Base-by-base conservation (phyloP, 2,329 filamentous ascomycete species). In the Calonectria pseudoturangicola region DNA sequence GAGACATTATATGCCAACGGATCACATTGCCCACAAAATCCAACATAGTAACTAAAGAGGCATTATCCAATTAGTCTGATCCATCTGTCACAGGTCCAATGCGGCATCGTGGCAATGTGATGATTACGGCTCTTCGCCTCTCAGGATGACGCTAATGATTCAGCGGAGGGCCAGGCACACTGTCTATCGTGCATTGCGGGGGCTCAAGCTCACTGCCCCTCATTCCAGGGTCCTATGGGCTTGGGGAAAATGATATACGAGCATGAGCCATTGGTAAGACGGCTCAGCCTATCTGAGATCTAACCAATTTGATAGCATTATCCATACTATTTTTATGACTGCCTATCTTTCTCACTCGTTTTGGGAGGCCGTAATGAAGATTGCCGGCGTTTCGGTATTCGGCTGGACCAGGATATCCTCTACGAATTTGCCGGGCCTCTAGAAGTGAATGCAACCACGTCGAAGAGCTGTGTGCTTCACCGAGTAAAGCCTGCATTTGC, bases 91-190 rank as follows among this genome's bases (percentile, higher is more conserved):
- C 66, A 28, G 43, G 28, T 28, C 54, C 18, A 54, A 28, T 25
- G 21, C 28, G 33, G 28, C 58, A 41, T 62, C 69, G 64, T 43
- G 70, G 51, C 64, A 41, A 63, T 39, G 12, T 28, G n/a, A 45
- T 70, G 51, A 62, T 66, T 41, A 51, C 60, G 6, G 21, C 33
- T n/a, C 36, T 18, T 41, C 33, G 54, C 36, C 33, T 60, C 54
- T 13, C 25, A 45, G 51, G 45, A 43, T 8, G 67, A 30, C 72
- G 68, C 73, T 73, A 74, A 74, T 74, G 73, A 74, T 73, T 74
- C 73, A 74, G 66, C 27, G 39, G 54, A 60, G 54, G 54, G 54
- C 28, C 54, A 25, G 36, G 54, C 7, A 60, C 36, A 21, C 15
- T 27, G 48, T 39, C n/a, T 30, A 28, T 39, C 21, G 36, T 39